phyloP scores from a whole-genome alignment of 2,329 filamentous ascomycete genomes.

The Gyromitra esculenta region DNA sequence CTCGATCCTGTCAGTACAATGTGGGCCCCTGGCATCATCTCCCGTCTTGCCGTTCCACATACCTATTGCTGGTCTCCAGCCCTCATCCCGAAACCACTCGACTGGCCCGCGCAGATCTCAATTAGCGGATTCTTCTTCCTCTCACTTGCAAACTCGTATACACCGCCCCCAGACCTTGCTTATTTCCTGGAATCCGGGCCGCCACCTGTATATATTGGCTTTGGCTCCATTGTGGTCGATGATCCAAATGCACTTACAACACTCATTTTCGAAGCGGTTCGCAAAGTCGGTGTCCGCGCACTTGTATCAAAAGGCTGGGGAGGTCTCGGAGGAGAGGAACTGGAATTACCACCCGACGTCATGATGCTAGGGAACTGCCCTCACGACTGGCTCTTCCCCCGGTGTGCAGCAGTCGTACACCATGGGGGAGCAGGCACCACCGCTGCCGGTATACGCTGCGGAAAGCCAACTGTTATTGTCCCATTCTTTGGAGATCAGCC shows the following conservation, averaged over 20 bases:
- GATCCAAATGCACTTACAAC: constrained; percentile 76
- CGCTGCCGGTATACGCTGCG: constrained; percentile 82
- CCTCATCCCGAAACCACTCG: constrained; percentile 78
- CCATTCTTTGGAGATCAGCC: constrained; percentile 89
- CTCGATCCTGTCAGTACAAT: constrained; percentile 81
- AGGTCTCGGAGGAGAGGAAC: constrained; percentile 76
- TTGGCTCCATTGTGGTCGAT: constrained; percentile 83
- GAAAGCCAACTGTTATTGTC: constrained; percentile 81
- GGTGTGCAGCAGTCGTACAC: constrained; percentile 82
- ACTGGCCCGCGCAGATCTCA: constrained; percentile 77
- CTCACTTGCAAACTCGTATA: constrained; percentile 72
- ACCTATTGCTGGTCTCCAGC: constrained; percentile 93
- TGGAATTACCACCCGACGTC: constrained; percentile 76
- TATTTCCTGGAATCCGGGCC: constrained; percentile 74
- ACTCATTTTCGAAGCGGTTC: constrained; percentile 76
- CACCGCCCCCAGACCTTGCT: constrained; percentile 71
- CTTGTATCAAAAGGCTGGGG: constrained; percentile 90
- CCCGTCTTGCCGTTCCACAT: constrained; percentile 78
- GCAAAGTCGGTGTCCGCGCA: constrained; percentile 74
- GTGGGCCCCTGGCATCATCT: constrained; percentile 82
- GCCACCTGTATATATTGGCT: constrained; percentile 82
- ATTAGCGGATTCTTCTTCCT: constrained; percentile 82
- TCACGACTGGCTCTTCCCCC: constrained; percentile 88
- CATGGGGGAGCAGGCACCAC: constrained; percentile 90
- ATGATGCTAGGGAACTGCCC: constrained; percentile 87